These are phyloP conservation scores for Solanum bulbocastanum DNA, from an alignment of 257 asterid species.

Conservation along the genomic window DNA sequence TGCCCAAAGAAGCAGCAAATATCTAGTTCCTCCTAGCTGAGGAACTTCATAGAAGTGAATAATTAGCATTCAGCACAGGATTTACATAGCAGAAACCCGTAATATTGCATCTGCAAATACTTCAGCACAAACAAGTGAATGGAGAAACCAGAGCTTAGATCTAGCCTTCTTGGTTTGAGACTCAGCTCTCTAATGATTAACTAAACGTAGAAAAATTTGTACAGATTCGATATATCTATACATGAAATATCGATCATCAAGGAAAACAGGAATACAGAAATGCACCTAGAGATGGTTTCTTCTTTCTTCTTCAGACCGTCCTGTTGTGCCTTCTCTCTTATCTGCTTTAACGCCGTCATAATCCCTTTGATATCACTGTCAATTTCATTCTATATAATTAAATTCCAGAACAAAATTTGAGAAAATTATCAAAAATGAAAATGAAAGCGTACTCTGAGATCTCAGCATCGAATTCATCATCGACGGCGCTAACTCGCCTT, in stretches of 20 bases:
- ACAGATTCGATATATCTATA: background rate
- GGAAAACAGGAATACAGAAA: background rate
- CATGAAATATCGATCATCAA: background rate
- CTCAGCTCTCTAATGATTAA: background rate
- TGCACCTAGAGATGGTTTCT: conserved; percentile 81
- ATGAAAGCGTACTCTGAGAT: conserved; percentile 46
- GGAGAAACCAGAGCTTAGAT: background rate
- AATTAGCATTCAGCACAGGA: background rate
- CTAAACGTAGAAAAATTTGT: background rate
- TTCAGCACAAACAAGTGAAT: background rate
- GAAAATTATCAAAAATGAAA: background rate
- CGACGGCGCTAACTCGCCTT: conserved; percentile 31
- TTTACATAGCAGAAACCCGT: background rate
- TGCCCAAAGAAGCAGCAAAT: background rate
- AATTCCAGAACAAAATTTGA: background rate
- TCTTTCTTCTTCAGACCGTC: conserved; percentile 91
- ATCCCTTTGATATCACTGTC: conserved; percentile 77
- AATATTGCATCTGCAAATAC: background rate
- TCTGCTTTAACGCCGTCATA: conserved; percentile 81
- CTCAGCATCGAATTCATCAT: conserved; percentile 73
- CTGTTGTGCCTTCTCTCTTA: conserved; percentile 75
- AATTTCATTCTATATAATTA: background rate
- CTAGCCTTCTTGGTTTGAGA: background rate
- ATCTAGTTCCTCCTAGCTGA: background rate
- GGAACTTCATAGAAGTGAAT: background rate